Evolutionary conservation across 1,284 basidiomycete species (phyloP).

Genomic region (Fomitopsis palustris): DNA sequence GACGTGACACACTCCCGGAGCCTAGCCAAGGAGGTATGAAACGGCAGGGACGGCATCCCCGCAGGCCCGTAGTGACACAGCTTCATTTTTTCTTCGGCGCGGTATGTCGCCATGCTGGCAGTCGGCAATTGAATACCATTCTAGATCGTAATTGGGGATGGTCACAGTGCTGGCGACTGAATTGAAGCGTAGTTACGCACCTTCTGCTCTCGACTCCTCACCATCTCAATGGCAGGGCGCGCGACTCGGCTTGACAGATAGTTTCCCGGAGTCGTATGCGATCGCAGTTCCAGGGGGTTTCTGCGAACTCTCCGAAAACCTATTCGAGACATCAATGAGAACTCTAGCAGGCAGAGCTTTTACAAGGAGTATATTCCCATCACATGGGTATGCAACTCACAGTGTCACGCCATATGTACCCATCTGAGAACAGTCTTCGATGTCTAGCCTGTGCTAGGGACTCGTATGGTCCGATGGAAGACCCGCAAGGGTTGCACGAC

Average conservation of each 20-base stretch:
- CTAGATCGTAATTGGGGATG: too few relatives aligned
- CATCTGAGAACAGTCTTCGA: constrained; percentile 27
- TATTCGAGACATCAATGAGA: background rate
- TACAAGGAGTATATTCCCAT: constrained; percentile 91
- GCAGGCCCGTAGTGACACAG: too few relatives aligned
- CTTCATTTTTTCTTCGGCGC: too few relatives aligned
- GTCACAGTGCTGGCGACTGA: too few relatives aligned
- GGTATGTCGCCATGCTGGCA: too few relatives aligned
- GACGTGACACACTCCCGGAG: too few relatives aligned
- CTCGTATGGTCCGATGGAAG: constrained; percentile 7
- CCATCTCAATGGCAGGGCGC: constrained; percentile 60
- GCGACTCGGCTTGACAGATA: constrained; percentile 63
- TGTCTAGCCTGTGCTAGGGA: background rate
- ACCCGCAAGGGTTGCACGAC: constrained; percentile 10
- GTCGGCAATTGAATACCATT: too few relatives aligned
- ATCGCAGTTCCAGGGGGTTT: constrained; percentile 61
- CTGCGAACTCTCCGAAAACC: background rate
- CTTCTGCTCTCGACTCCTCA: constrained; percentile 69
- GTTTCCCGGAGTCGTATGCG: constrained; percentile 78
- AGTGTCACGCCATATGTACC: constrained; percentile 68
- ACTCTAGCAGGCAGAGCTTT: constrained; percentile 66
- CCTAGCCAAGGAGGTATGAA: too few relatives aligned
- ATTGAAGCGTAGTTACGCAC: constrained; percentile 41
- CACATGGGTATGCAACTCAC: constrained; percentile 93
- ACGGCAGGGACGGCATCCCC: too few relatives aligned